These are phyloP conservation scores for Jamesozyma lodderae DNA, from an alignment of 805 yeast genomes.

Conservation along the genomic window DNA sequence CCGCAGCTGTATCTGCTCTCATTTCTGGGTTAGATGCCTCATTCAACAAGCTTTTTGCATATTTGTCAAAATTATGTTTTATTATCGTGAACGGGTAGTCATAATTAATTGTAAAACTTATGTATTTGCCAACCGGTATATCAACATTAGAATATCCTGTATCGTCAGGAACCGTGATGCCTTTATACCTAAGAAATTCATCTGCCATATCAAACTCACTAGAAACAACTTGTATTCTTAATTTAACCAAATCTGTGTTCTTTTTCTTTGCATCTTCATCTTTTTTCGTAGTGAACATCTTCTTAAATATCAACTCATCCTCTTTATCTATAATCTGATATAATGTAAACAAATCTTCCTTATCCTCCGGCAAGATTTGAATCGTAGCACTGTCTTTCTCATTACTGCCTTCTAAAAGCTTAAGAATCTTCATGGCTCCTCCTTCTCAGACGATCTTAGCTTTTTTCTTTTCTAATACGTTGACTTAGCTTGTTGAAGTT, in stretches of 20 bases:
- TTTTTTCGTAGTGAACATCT: constrained; percentile 51
- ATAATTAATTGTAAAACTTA: constrained; percentile 73
- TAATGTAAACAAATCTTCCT: constrained; percentile 83
- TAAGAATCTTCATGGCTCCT: constrained; percentile 19
- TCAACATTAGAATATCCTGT: constrained; percentile 49
- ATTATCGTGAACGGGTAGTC: constrained; percentile 57
- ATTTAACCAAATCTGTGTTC: constrained; percentile 52
- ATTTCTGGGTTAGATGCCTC: constrained; percentile 67
- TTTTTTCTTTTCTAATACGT: too few species aligned
- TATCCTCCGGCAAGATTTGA: constrained; percentile 70
- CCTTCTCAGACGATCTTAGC: too few species aligned
- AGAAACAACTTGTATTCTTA: constrained; percentile 54
- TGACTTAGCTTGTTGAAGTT: too few species aligned
- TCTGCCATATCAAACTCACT: constrained; percentile 75
- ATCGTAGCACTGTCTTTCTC: constrained; percentile 27
- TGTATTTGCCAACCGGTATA: constrained; percentile 79
- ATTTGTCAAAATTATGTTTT: constrained; percentile 75
- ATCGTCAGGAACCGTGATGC: constrained; percentile 44
- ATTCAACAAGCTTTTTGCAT: constrained; percentile 51
- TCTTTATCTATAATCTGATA: constrained; percentile 72
- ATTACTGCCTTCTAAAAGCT: constrained; percentile 9
- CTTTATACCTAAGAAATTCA: constrained; percentile 69
- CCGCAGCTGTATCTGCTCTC: constrained; percentile 88
- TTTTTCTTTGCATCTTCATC: constrained; percentile 55
- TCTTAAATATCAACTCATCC: constrained; percentile 63